Percentiles rank a stretch among this genome's conserved stretches.
These are phyloP conservation scores for Scleroderma bovista DNA, from an alignment of 768 basidiomycete species.

Conservation along the genomic window DNA sequence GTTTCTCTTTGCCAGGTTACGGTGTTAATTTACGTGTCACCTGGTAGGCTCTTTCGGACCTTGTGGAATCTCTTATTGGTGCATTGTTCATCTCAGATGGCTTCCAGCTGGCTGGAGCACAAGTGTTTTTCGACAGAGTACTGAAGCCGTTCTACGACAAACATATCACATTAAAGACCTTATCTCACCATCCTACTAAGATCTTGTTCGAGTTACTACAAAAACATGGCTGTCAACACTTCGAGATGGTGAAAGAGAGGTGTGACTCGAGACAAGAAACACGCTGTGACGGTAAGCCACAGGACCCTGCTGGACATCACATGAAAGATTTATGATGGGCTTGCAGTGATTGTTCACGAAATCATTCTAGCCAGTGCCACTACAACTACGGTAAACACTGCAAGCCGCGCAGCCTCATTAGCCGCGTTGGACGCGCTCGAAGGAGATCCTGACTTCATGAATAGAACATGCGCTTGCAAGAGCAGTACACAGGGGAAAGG, in stretches of 20 bases:
- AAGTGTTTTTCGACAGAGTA: conserved; percentile 60
- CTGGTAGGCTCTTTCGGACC: conserved; percentile 64
- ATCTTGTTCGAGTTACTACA: conserved; percentile 69
- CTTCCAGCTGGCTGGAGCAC: conserved; percentile 55
- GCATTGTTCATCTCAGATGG: conserved; percentile 75
- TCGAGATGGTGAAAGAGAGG: conserved; percentile 53
- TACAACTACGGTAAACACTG: conserved; percentile 45
- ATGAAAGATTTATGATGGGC: conserved; percentile 8
- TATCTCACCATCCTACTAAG: conserved; percentile 75
- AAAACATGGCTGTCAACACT: conserved; percentile 62
- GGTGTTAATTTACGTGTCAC: conserved; percentile 3
- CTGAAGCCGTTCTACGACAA: conserved; percentile 76
- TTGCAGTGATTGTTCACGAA: conserved; percentile 63
- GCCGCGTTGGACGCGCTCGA: conserved; percentile 68
- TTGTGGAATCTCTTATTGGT: conserved; percentile 76
- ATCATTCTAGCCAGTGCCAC: conserved; percentile 54
- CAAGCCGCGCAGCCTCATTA: conserved; percentile 56
- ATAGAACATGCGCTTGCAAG: conserved; percentile 64
- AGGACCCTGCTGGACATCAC: conserved; percentile 5
- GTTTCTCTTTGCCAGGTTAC: neutral
- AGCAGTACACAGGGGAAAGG: conserved; percentile 28
- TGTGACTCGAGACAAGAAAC: conserved; percentile 29
- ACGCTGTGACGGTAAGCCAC: conserved; percentile 47
- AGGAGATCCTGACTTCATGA: conserved; percentile 56
- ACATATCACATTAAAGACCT: conserved; percentile 65